Evolutionary conservation across 257 asterid genomes (phyloP).

Genomic region (Schizonepeta tenuifolia): DNA sequence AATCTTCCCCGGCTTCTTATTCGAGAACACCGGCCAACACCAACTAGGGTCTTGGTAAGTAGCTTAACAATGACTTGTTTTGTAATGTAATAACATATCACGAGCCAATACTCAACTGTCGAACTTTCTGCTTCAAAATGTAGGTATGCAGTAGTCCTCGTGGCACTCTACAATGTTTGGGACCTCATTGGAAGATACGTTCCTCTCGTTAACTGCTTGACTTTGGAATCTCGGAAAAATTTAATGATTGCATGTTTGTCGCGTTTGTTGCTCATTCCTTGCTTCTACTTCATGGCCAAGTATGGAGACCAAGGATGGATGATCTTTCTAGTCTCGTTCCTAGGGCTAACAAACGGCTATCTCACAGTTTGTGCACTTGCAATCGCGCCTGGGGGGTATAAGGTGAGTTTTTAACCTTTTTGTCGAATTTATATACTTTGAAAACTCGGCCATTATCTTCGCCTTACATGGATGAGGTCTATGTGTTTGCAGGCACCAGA

Average conservation of each 20-base stretch:
- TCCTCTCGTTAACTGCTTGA: conserved; percentile 54
- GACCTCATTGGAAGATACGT: conserved; percentile 68
- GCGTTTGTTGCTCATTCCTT: conserved; percentile 73
- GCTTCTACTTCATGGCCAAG: conserved; percentile 83
- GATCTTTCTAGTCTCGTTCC: conserved; percentile 66
- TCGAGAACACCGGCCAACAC: conserved; percentile 81
- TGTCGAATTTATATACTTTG: too few relatives aligned
- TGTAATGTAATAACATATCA: too few relatives aligned
- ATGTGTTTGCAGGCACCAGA: conserved; percentile 75
- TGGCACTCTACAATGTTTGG: conserved; percentile 74
- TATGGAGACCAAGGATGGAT: conserved; percentile 86
- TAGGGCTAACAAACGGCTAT: conserved; percentile 82
- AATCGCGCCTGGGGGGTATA: conserved; percentile 80
- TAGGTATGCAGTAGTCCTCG: conserved; percentile 74
- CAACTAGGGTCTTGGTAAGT: conserved; percentile 79
- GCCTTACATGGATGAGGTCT: background rate
- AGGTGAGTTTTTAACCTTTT: conserved; percentile 42
- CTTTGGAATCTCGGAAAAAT: conserved; percentile 65
- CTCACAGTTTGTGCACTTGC: conserved; percentile 77
- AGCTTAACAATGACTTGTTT: background rate
- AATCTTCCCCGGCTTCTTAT: conserved; percentile 84
- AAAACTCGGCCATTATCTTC: background rate
- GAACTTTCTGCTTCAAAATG: background rate
- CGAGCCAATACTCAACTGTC: too few relatives aligned
- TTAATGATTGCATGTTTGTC: conserved; percentile 48